Conservation (phyloP, 257 asterid species). For the Jasminum sambac region DNA sequence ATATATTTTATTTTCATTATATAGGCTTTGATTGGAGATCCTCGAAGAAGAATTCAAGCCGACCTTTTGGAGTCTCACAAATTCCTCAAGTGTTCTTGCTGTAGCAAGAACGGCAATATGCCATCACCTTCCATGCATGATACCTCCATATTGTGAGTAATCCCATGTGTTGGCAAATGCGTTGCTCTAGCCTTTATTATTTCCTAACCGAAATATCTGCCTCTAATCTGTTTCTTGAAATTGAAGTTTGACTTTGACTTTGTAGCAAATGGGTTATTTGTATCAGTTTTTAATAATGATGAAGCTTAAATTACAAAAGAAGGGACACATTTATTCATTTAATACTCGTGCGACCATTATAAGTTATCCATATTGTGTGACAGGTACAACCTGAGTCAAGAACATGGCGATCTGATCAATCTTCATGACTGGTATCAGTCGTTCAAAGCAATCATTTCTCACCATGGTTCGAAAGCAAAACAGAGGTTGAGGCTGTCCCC, state of each 20-base stretch:
- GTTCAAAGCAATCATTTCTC: constrained; percentile 57
- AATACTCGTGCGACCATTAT: not conserved
- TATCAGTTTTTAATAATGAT: not conserved
- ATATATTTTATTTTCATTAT: constrained; percentile 25
- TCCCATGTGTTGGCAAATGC: not conserved
- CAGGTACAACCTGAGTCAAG: constrained; percentile 89
- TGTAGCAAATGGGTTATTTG: not conserved
- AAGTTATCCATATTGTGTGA: constrained; percentile 17
- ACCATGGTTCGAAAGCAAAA: constrained; percentile 40
- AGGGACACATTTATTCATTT: no score
- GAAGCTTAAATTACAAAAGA: not conserved
- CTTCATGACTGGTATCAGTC: constrained; percentile 92
- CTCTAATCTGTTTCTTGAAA: not conserved
- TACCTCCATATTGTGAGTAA: constrained; percentile 76
- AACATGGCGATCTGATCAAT: constrained; percentile 93
- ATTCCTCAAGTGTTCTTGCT: constrained; percentile 74
- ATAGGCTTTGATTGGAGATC: constrained; percentile 93
- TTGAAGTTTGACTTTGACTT: not conserved
- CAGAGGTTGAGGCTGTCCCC: constrained; percentile 48
- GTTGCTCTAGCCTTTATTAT: not conserved
- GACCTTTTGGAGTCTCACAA: constrained; percentile 78
- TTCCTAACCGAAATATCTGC: not conserved
- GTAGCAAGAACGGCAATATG: constrained; percentile 52
- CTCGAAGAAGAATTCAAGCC: constrained; percentile 84
- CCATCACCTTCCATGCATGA: constrained; percentile 69